These are phyloP conservation scores for Stachybotrys chlorohalonatus DNA, from an alignment of 2,329 filamentous ascomycete species.

Conservation along the genomic window DNA sequence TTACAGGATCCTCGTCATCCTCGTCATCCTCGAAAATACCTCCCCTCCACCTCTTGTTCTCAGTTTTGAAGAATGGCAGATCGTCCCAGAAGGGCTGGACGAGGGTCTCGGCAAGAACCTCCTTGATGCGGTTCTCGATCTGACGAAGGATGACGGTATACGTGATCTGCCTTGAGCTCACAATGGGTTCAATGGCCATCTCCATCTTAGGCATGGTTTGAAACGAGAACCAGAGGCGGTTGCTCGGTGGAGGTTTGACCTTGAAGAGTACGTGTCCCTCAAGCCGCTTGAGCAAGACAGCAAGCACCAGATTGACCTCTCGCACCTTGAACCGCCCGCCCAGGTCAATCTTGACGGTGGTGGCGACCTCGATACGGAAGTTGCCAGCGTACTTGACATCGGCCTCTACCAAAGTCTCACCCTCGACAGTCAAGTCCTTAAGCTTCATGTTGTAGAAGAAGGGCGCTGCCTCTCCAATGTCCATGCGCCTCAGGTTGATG, in stretches of 20 bases:
- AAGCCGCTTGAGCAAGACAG: conserved; percentile 74
- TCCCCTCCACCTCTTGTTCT: conserved; percentile 69
- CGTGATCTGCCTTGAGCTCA: conserved; percentile 90
- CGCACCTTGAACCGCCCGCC: conserved; percentile 81
- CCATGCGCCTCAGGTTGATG: conserved; percentile 72
- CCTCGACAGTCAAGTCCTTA: conserved; percentile 83
- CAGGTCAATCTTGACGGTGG: conserved; percentile 86
- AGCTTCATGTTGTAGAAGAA: conserved; percentile 83
- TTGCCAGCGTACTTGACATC: conserved; percentile 86
- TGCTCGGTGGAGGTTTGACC: conserved; percentile 91
- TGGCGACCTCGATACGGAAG: conserved; percentile 80
- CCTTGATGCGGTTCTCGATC: conserved; percentile 90
- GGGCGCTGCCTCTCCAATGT: conserved; percentile 79
- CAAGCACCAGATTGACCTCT: conserved; percentile 82
- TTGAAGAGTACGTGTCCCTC: conserved; percentile 79
- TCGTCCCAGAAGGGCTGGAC: conserved; percentile 97
- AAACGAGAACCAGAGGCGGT: conserved; percentile 93
- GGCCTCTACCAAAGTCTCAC: conserved; percentile 77
- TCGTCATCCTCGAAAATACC: conserved; percentile 64
- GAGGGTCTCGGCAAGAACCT: conserved; percentile 84
- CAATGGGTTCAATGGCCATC: conserved; percentile 88
- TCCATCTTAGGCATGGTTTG: conserved; percentile 91
- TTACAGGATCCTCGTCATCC: conserved; percentile 9
- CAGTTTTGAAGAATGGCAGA: conserved; percentile 78
- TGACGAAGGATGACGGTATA: conserved; percentile 86